Evolutionary conservation across 2,329 filamentous ascomycete species (phyloP), one percentile per base, ranked within the genome.

Genomic region (Clonostachys chloroleuca): DNA sequence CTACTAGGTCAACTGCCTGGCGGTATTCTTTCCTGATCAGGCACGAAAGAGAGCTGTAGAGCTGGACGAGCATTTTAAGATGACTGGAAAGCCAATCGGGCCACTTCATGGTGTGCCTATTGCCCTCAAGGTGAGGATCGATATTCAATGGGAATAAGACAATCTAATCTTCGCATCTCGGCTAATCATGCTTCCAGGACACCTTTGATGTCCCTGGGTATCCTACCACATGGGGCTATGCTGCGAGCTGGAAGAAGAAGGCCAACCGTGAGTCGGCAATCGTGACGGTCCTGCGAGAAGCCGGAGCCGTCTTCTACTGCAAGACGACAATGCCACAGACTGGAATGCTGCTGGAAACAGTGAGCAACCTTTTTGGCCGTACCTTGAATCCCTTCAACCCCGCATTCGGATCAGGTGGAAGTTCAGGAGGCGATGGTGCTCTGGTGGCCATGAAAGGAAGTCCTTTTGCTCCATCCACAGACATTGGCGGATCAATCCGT

Each of bases 301-400:
- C 81, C 0, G 85, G 85, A 2, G 84, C 84, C 2, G 73, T 88
- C 0, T 65, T 84, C 17, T 84, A 86, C 54, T 77, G 79, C 53
- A 88, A 88, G 63, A 88, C 85, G 1, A 87, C 86, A 54, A 69
- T 88, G 3, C 84, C 85, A 2, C 78, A 82, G 51, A 75, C 72
- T 0, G 64, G 82, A 43, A 73, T 72, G 60, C 6, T 39, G 6
- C 4, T 39, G 14, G 36, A 39, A 14, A 14, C 14, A 14, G 16
- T 14, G 39, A 86, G 83, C 55, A 85, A 87, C 53, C 61, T 86
- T 17, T 82, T 78, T 48, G 83, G 83, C 2, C 73, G 78, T 33
- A 80, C 80, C 0, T 64, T 86, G 5, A 87, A 86, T 56, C 84
- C 86, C 0, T 68, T 76, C 48, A 86, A 86, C 50, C 72, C 78